Evolutionary conservation across 2,329 filamentous ascomycete genomes (phyloP).

Genomic region (Xylaria sp.): DNA sequence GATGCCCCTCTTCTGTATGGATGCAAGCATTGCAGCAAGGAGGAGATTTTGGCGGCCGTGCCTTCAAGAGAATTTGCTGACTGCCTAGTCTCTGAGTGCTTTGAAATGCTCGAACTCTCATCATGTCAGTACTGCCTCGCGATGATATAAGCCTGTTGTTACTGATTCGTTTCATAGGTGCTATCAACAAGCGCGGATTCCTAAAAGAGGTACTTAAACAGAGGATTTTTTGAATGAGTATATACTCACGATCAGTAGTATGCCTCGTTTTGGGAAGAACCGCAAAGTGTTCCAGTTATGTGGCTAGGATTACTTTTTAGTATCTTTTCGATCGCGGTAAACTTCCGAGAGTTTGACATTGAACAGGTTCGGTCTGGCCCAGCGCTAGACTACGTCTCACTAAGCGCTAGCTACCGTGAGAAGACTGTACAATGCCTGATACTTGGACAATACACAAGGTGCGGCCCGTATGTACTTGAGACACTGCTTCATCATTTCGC

Average conservation of each 20-base stretch:
- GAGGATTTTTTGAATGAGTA: background rate
- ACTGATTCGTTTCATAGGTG: slow-evolving; percentile 32
- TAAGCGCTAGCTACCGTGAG: slow-evolving; percentile 41
- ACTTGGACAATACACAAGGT: slow-evolving; percentile 55
- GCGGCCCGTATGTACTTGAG: slow-evolving; percentile 55
- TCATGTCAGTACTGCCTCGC: slow-evolving; percentile 36
- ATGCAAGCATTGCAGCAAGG: slow-evolving; percentile 40
- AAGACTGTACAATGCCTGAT: slow-evolving; percentile 53
- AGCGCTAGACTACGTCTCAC: slow-evolving; percentile 20
- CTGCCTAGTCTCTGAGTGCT: slow-evolving; percentile 51
- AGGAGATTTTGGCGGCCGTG: slow-evolving; percentile 50
- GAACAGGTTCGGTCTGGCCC: slow-evolving; percentile 15
- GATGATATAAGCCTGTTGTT: background rate
- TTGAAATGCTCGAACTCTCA: slow-evolving; percentile 50
- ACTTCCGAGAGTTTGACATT: slow-evolving; percentile 37
- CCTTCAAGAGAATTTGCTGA: slow-evolving; percentile 50
- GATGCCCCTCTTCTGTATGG: slow-evolving; percentile 49
- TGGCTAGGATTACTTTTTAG: slow-evolving; percentile 60
- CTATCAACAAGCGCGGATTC: slow-evolving; percentile 47
- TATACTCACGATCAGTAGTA: slow-evolving; percentile 50
- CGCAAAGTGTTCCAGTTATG: slow-evolving; percentile 50
- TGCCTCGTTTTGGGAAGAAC: slow-evolving; percentile 56
- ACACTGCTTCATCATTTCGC: slow-evolving; percentile 52
- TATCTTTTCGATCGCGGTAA: slow-evolving; percentile 55
- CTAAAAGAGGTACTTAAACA: slow-evolving; percentile 41